Evolutionary conservation across 179 eudicot genomes (phyloP), one percentile per base, ranked within the genome.

Genomic region (Dionaea muscipula): DNA sequence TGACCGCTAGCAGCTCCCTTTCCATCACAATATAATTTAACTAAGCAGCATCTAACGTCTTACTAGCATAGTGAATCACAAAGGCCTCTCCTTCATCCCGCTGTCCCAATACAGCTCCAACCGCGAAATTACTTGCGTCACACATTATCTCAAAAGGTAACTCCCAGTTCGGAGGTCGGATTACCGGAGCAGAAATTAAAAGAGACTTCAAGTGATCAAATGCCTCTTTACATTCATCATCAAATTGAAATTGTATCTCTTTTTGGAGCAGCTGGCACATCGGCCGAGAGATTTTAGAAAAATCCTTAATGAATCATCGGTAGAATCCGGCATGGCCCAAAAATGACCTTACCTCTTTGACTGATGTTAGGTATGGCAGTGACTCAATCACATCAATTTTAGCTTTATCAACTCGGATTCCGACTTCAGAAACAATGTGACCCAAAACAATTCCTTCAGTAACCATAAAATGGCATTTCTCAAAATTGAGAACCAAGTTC

Each of bases 381-480:
- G 20, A n/a, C n/a, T n/a, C n/a, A 18, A 45, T 45, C 6, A 16
- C 20, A 2, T 4, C 24, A 0, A 45, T 18, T 6, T 45, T 45
- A 5, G 49, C 49, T 18, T 45, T 17, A 45, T 45, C 2, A 16
- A 45, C 22, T 7, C 17, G 9, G 2, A 45, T 3, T 7, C 2
- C 22, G 1, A 3, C 0, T 3, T 15, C 3, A 2, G 23, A 17
- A 18, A 45, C 49, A 17, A 45, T 45, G 17, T 45, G 49, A n/a
- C n/a, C 49, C 17, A 1, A 18, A 2, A 21, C 49, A 13, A 45
- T 12, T 17, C 49, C 49, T 18, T 18, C 4, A 18, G 6, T 12
- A 3, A 45, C 49, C 49, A 45, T 45, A 21, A 45, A 45, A 45
- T 45, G 49, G n/a, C 22, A 45, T 45, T 45, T 45, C 12, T 45